Evolutionary conservation across 1,139 yeast species (phyloP).

Genomic region (Suhomyces atakaporum): DNA sequence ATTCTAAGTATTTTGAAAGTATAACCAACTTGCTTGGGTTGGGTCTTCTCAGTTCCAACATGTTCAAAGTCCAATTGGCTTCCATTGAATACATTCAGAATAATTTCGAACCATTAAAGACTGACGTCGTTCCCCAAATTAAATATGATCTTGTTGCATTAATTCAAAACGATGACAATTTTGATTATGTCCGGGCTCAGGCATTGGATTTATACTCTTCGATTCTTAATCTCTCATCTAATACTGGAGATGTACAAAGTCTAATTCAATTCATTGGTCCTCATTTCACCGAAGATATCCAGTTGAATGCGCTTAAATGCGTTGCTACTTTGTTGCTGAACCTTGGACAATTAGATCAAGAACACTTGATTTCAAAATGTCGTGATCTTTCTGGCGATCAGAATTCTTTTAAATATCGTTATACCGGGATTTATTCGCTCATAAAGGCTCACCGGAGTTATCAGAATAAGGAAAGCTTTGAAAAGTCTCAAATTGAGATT

Average conservation of each 20-base stretch:
- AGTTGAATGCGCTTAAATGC: slow-evolving; percentile 14
- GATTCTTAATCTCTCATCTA: slow-evolving; percentile 5
- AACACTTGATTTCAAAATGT: slow-evolving; percentile 5
- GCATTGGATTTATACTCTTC: slow-evolving; percentile 39
- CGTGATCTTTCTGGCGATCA: slow-evolving; percentile 39
- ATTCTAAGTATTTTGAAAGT: slow-evolving; percentile 10
- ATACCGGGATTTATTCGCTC: slow-evolving; percentile 50
- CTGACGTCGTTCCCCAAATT: not conserved
- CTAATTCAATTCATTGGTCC: not conserved
- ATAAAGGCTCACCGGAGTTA: slow-evolving; percentile 19
- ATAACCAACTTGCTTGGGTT: slow-evolving; percentile 27
- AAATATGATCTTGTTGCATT: slow-evolving; percentile 14
- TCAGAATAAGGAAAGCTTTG: not conserved
- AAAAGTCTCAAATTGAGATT: slow-evolving; percentile 6
- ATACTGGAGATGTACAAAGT: not conserved
- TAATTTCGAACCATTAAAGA: slow-evolving; percentile 10
- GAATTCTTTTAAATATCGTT: slow-evolving; percentile 47
- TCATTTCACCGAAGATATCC: slow-evolving; percentile 8
- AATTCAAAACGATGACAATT: slow-evolving; percentile 26
- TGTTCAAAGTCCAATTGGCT: slow-evolving; percentile 52
- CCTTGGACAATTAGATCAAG: slow-evolving; percentile 2
- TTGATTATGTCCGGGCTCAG: slow-evolving; percentile 47
- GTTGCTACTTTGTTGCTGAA: slow-evolving; percentile 11
- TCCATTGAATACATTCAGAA: slow-evolving; percentile 35
- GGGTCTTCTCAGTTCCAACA: slow-evolving; percentile 35